Conservation (phyloP, 2,329 filamentous ascomycete species). For the Tricladium varicosporioides region DNA sequence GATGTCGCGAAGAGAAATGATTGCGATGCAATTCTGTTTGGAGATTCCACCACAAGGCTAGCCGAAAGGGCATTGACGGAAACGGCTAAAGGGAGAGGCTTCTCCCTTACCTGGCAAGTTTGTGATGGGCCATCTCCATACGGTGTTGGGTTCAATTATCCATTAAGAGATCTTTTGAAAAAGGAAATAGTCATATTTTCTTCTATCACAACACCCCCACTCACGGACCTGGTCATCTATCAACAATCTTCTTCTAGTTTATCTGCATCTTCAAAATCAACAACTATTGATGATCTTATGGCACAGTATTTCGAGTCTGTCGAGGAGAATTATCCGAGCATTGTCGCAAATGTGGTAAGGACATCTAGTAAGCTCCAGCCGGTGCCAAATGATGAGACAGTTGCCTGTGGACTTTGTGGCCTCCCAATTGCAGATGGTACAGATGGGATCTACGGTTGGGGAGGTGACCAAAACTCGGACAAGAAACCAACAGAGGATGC, state of each 20-base stretch:
- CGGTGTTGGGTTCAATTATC: conserved; percentile 60
- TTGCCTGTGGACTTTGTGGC: conserved; percentile 65
- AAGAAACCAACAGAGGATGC: conserved; percentile 31
- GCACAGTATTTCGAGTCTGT: conserved; percentile 82
- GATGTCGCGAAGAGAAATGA: conserved; percentile 55
- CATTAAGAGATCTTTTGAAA: conserved; percentile 79
- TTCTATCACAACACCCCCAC: conserved; percentile 48
- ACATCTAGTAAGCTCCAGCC: conserved; percentile 79
- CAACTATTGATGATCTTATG: conserved; percentile 92
- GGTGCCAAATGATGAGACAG: conserved; percentile 33
- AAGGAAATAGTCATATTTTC: conserved; percentile 74
- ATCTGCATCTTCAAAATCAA: conserved; percentile 51
- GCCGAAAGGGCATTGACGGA: conserved; percentile 83
- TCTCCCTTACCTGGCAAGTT: conserved; percentile 76
- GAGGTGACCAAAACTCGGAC: conserved; percentile 51
- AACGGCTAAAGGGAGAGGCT: conserved; percentile 88
- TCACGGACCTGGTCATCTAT: conserved; percentile 48
- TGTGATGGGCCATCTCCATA: conserved; percentile 59
- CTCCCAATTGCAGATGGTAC: conserved; percentile 62
- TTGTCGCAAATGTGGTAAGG: conserved; percentile 92
- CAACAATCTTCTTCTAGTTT: conserved; percentile 35
- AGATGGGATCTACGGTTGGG: conserved; percentile 59
- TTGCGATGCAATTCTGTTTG: conserved; percentile 75
- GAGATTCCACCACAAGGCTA: conserved; percentile 82
- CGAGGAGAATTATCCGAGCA: conserved; percentile 81